Conservation (phyloP, 495 filamentous ascomycete species). For the Podospora australis region DNA sequence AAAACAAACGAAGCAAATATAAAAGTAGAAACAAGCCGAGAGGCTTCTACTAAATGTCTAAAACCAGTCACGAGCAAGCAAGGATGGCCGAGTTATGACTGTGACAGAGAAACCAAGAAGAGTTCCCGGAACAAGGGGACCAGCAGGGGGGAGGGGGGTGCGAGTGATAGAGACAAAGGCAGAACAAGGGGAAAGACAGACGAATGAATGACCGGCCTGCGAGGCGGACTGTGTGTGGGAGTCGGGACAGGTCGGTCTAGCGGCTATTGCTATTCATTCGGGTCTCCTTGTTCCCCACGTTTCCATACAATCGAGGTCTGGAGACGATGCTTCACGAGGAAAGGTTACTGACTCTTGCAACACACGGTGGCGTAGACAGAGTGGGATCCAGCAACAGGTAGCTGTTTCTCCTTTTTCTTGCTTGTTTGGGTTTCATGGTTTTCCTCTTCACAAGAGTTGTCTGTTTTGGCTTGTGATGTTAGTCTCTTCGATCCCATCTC, state of each 20-base stretch:
- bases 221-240: constrained; percentile 2
- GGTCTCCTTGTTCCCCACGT: neutral
- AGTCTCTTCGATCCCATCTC: neutral
- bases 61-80: constrained; percentile 1
- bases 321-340: neutral
- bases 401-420: neutral
- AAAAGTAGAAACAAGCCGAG: constrained; percentile 1
- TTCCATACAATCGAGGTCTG: constrained; percentile 3
- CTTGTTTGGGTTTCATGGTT: neutral
- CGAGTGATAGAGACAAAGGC: constrained; percentile 4
- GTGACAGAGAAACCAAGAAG: neutral
- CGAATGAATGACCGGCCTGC: neutral
- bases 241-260: constrained; percentile 29
- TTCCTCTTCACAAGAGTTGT: neutral
- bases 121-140: constrained; percentile 1
- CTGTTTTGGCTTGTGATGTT: neutral
- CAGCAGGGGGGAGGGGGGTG: neutral
- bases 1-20: constrained; percentile 7
- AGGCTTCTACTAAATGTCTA: neutral
- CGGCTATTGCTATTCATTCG: constrained; percentile 18
- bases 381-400: neutral
- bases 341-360: constrained; percentile 2
- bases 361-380: neutral
- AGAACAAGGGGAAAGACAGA: constrained; percentile 6
- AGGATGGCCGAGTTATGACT: neutral